Conservation (phyloP, 208 protist species). For the Acanthamoeba sp. region DNA sequence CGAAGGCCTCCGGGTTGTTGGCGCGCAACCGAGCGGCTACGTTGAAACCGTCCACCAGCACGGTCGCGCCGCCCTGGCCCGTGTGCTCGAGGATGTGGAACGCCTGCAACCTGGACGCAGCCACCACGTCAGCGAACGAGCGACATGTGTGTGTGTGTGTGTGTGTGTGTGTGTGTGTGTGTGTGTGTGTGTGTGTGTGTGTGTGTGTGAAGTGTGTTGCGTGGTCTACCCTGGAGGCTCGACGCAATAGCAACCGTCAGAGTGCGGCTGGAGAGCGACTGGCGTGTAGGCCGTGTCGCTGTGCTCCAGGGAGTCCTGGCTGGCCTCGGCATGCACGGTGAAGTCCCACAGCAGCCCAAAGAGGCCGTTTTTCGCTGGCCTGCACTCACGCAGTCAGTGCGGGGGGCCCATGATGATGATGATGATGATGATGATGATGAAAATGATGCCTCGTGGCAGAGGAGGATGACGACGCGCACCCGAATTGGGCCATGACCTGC, state of each 20-base stretch:
- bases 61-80: conserved; percentile 13
- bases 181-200: too few relatives aligned
- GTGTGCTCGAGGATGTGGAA: conserved; percentile 71
- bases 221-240: conserved; percentile 67
- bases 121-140: neutral
- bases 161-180: too few relatives aligned
- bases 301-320: conserved; percentile 31
- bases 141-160: neutral
- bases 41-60: conserved; percentile 59
- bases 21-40: conserved; percentile 19
- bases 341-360: conserved; percentile 72
- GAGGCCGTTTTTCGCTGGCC: conserved; percentile 22
- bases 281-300: conserved; percentile 69
- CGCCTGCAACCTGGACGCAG: conserved; percentile 1
- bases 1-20: conserved; percentile 5
- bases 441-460: neutral
- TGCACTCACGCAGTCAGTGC: neutral
- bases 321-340: conserved; percentile 28
- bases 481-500: conserved; percentile 45
- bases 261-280: conserved; percentile 8
- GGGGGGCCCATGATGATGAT: too few relatives aligned
- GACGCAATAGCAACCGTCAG: conserved; percentile 63
- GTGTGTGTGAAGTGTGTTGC: too few relatives aligned
- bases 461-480: neutral
- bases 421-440: neutral